Conservation (phyloP, 2,329 filamentous ascomycete species). For the Paecilomyces fulvus region DNA sequence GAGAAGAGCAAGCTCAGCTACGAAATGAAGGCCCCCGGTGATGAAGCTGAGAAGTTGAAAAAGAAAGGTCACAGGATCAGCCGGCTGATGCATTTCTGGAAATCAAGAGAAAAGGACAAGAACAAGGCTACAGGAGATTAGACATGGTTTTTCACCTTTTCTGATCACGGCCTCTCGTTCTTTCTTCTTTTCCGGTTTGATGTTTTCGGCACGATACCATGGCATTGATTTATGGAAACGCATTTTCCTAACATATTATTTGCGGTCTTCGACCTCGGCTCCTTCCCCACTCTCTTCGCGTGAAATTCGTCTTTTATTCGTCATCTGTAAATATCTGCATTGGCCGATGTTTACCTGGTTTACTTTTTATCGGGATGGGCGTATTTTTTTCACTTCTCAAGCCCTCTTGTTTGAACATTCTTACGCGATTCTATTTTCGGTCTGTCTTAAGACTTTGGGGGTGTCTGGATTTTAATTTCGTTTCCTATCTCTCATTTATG, state of each 20-base stretch:
- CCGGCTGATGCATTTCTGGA: constrained; percentile 43
- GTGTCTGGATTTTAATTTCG: constrained; percentile 18
- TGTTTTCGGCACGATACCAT: neutral
- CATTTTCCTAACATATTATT: neutral
- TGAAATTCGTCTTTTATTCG: neutral
- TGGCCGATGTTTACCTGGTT: neutral
- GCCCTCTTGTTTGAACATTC: constrained; percentile 10
- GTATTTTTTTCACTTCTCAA: neutral
- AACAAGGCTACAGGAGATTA: constrained; percentile 10
- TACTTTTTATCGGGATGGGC: neutral
- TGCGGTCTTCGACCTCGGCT: neutral
- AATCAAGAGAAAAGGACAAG: constrained; percentile 38
- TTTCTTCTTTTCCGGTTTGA: constrained; percentile 9
- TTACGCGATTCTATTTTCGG: constrained; percentile 29
- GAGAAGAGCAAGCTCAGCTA: constrained; percentile 39
- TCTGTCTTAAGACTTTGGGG: constrained; percentile 8
- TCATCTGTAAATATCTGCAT: neutral
- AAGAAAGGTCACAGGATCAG: constrained; percentile 39
- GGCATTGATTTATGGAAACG: neutral
- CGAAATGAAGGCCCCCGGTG: constrained; percentile 35
- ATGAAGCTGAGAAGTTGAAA: constrained; percentile 30
- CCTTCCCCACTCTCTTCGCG: neutral
- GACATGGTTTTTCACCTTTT: constrained; percentile 1
- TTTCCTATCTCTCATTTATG: constrained; percentile 28
- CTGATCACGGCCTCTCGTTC: constrained; percentile 6